A percentile compares a stretch with the other conserved stretches of the same genome.
Evolutionary conservation across 163 green algal species (phyloP).

Genomic region (Picocystis sp.): DNA sequence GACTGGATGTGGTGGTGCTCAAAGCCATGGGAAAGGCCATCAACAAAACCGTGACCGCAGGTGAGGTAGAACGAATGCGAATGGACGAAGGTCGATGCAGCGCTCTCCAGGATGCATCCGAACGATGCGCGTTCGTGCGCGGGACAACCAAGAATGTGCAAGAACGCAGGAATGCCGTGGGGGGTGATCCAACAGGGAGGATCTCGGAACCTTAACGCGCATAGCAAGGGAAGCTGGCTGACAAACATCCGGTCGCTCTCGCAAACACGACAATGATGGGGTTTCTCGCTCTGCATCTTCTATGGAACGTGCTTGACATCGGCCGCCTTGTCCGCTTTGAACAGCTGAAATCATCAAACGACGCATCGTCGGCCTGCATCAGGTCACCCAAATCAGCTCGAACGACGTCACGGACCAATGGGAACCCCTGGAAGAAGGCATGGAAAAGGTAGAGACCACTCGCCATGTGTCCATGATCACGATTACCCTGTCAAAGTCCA

Average conservation of each 20-base stretch:
- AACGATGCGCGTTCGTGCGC: too few species aligned
- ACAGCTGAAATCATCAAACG: constrained; percentile 73
- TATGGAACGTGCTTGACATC: too few species aligned
- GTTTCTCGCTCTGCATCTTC: too few species aligned
- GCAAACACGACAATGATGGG: too few species aligned
- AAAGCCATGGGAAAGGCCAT: constrained; percentile 78
- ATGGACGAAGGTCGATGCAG: too few species aligned
- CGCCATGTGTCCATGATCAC: constrained; percentile 39
- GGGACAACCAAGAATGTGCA: too few species aligned
- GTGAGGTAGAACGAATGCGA: constrained; percentile 15
- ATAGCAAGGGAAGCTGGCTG: too few species aligned
- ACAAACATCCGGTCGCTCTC: too few species aligned
- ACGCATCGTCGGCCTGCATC: constrained; percentile 50
- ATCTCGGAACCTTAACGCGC: too few species aligned
- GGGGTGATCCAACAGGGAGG: too few species aligned
- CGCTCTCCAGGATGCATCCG: too few species aligned
- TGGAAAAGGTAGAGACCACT: constrained; percentile 30
- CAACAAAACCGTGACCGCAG: constrained; percentile 70
- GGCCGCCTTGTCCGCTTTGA: neutral
- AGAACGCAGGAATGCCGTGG: too few species aligned
- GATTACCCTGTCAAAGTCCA: constrained; percentile 37
- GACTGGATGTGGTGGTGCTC: constrained; percentile 34
- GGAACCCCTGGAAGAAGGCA: constrained; percentile 64
- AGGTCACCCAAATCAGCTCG: constrained; percentile 42
- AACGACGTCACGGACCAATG: constrained; percentile 58